These are phyloP conservation scores for Vicia villosa DNA, from an alignment of 306 rosid species.

Conservation along the genomic window DNA sequence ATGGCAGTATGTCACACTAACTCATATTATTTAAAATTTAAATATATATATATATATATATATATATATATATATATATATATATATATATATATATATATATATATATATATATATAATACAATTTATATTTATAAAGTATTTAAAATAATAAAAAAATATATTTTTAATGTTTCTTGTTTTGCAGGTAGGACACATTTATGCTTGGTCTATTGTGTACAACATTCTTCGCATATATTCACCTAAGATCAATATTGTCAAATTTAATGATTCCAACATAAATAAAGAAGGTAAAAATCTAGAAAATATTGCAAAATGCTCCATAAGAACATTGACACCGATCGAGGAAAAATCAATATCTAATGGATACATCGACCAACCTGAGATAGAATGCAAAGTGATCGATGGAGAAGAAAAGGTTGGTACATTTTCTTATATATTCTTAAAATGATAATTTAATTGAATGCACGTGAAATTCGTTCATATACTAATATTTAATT, in stretches of 20 bases:
- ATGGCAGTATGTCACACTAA: conserved; percentile 42
- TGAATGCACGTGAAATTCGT: background rate
- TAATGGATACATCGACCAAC: conserved; percentile 19
- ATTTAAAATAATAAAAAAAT: background rate
- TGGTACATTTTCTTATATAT: background rate
- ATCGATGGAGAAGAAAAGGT: conserved; percentile 40
- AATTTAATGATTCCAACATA: conserved; percentile 15
- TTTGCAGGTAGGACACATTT: conserved; percentile 42
- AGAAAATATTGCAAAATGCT: conserved; percentile 21
- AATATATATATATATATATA: background rate
- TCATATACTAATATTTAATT: background rate
- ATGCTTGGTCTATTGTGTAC: conserved; percentile 47
- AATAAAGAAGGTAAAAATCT: conserved; percentile 20
- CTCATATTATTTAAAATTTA: background rate
- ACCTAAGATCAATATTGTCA: conserved; percentile 7
- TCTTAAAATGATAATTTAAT: background rate
- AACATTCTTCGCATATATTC: conserved; percentile 40
- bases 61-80: background rate
- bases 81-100: background rate
- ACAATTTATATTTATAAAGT: background rate
- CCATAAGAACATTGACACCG: conserved; percentile 3
- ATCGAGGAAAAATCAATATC: conserved; percentile 4
- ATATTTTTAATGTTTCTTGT: background rate
- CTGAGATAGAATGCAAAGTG: conserved; percentile 27
- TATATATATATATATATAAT: background rate